Evolutionary conservation across 2,329 filamentous ascomycete genomes (phyloP), one percentile per base, ranked within the genome.

Genomic region (Chaetothyriales sp.): DNA sequence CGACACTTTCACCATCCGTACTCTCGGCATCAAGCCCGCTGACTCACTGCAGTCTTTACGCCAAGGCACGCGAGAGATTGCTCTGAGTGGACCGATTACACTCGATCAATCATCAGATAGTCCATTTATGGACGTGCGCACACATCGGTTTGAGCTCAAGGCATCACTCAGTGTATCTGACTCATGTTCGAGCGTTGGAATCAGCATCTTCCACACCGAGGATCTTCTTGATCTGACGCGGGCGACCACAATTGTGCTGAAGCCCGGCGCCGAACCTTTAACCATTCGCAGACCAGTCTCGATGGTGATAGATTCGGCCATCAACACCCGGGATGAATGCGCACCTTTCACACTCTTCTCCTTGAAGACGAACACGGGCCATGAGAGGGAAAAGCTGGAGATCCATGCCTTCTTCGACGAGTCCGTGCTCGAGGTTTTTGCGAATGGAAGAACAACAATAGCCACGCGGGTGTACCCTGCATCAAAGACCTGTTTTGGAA

Each of bases 301-400:
- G 60, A 68, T 19, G 22, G 54, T 0, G 61, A 63, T 9, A 39
- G 32, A 39, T 47, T 46, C 18, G 22, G 36, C 6, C 18, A 64
- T 72, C 15, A 64, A 68, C 28, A 69, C 70, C 22, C 57, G 57
- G 2, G 43, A 55, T 0, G 63, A 68, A 44, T 55, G 57, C 39
- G 70, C 69, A 0, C 70, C 73, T 0, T 72, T 74, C 50, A 75
- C 73, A 0, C 64, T 76, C 0, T 74, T 76, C 57, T 66, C 64
- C 1, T 55, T 55, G n/a, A 22, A 47, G 7, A 54, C 55, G 20
- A 49, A 49, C 1, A 26, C 49, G 8, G 55, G 54, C 2, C 49
- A 55, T 2, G 57, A 62, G 28, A 28, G 42, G 18, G 68, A 72
- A 53, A 54, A 59, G 1, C 61, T 73, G 0, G 60, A 60, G n/a